Evolutionary conservation across 2,329 filamentous ascomycete species (phyloP), one percentile per base, ranked within the genome.

Genomic region (Didymella lethalis): DNA sequence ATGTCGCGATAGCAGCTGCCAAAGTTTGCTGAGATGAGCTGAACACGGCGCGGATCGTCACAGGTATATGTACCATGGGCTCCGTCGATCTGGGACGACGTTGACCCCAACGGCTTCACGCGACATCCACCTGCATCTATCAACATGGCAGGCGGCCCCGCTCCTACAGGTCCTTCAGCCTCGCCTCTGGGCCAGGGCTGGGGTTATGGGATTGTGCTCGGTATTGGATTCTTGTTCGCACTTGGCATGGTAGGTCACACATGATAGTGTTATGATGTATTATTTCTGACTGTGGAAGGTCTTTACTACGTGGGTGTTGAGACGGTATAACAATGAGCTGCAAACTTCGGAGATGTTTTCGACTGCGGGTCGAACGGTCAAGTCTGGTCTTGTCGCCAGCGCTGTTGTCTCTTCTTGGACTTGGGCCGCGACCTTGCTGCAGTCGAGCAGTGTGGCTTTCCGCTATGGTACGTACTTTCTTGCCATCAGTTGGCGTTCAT

Each of bases 201-300:
- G 69, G 71, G 71, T n/a, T 75, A 75, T 67, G 72, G 72, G 16
- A 70, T 74, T 31, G 66, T 75, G 11, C 62, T 75, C 54, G 72
- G 72, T 40, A 52, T 75, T 28, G 72, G 72, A 1, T 73, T 73
- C 20, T 54, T 72, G 26, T 72, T 72, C 31, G 69, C 69, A 7
- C 63, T 72, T 57, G 69, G 66, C 51, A 73, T 72, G 71, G 69
- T 68, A 59, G 4, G 61, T 59, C 11, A 26, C 2, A 7, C 23
- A 2, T 14, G 7, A 25, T 23, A n/a, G 34, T 12, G 7, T 2
- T 14, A 34, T 25, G 41, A 10, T 4, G 53, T 23, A 14, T n/a
- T 36, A n/a, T 16, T 25, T 2, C 25, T 58, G 49, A 58, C 36
- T 20, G 32, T 12, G 3, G n/a, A 11, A 71, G 65, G 62, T 74